Conservation (phyloP, 495 filamentous ascomycete species). For the Astrothelium macrocarpum region DNA sequence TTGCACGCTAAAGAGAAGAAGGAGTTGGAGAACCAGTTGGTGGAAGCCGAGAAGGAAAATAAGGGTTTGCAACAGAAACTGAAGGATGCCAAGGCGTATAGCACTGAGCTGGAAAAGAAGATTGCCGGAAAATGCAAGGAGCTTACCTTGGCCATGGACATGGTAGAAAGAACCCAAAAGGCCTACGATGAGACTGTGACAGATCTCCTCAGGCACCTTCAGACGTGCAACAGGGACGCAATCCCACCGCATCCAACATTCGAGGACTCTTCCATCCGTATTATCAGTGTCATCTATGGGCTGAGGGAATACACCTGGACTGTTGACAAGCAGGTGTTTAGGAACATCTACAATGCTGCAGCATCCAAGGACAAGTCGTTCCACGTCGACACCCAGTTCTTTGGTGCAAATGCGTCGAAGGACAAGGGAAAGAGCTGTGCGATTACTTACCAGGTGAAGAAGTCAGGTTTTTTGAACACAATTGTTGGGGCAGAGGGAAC, state of each 20-base stretch:
- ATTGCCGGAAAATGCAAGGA: background rate
- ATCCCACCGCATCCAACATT: background rate
- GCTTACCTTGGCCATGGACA: background rate
- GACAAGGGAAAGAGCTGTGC: slow-evolving; percentile 3
- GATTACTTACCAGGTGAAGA: background rate
- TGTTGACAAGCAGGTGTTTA: background rate
- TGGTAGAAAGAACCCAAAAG: background rate
- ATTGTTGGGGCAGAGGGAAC: background rate
- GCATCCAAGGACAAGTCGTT: background rate
- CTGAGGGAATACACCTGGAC: background rate
- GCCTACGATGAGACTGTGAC: background rate
- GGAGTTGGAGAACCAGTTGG: background rate
- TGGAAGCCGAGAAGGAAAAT: background rate
- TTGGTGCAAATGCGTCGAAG: background rate
- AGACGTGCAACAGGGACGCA: background rate
- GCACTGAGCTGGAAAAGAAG: background rate
- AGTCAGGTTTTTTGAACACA: background rate
- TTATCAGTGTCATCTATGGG: background rate
- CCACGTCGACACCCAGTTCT: background rate
- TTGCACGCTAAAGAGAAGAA: background rate
- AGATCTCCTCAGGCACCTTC: background rate
- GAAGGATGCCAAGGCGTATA: background rate
- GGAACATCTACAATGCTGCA: background rate
- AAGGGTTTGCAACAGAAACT: background rate
- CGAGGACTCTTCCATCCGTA: background rate